Evolutionary conservation across 2,329 filamentous ascomycete genomes (phyloP), one percentile per base, ranked within the genome.

Genomic region (Magnaporthiopsis incrustans): DNA sequence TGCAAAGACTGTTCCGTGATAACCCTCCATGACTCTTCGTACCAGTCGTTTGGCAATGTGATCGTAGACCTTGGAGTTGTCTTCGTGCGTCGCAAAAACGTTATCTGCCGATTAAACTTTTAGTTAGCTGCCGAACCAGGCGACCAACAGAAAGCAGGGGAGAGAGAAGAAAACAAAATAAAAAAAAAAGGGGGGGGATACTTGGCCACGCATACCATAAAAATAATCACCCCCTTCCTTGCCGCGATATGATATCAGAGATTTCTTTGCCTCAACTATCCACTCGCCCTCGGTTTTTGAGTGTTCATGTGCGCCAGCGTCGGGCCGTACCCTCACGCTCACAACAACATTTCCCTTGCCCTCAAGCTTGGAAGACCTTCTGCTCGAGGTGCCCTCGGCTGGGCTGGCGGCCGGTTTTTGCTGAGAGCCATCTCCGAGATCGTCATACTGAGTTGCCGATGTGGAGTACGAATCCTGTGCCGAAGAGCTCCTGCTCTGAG

Each of bases 11-110:
- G 95, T 99, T 65, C 94, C 95, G 72, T 98, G 94, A 74, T 98
- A 99, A 57, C 95, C 95, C 79, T 99, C 95, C 95, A 99, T 99
- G 61, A 99, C 95, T 71, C 95, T 85, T 69, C 95, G 89, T 60
- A 99, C 95, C 62, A 99, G 82, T 67, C 95, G 89, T 77, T 98
- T 98, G 58, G 95, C 95, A 59, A 87, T 91, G 67, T 94, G 88
- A 76, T 99, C 95, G 74, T 99, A 99, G 12, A 99, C 95, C 73
- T 89, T 89, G 63, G 91, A 87, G 74, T 99, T 99, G 74, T 97
- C 91, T 73, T 99, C 94, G 73, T 96, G 87, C 25, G 92, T 90
- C 62, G 91, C 87, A 76, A 99, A 99, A 67, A 98, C 95, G 77
- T 98, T 98, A 79, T 99, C 95, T 96, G 71, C 1, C 26, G 14